Conservation (phyloP, 106 monocot species). For the Platanthera guangdongensis region DNA sequence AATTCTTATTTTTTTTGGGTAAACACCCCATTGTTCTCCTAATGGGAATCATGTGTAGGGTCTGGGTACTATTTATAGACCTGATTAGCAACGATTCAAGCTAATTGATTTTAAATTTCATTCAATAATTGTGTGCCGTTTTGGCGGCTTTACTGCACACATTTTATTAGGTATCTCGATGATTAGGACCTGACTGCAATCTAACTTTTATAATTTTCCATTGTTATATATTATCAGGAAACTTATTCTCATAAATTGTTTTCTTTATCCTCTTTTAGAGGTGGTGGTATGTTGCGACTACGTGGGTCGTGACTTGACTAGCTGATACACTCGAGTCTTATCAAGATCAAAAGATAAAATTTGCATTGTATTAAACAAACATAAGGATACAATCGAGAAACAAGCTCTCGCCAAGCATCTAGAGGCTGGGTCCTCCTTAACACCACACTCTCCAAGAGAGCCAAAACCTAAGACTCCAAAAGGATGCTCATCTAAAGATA, state of each 20-base stretch:
- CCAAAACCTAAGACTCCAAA: too few species aligned
- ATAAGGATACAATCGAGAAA: too few species aligned
- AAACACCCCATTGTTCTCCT: neutral
- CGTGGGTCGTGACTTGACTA: too few species aligned
- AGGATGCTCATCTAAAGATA: too few species aligned
- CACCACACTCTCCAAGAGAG: too few species aligned
- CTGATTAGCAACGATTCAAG: neutral
- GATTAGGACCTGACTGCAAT: neutral
- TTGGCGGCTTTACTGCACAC: neutral
- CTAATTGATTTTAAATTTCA: neutral
- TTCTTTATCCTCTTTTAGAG: neutral
- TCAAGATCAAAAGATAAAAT: too few species aligned
- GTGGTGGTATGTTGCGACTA: neutral
- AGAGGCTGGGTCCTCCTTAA: too few species aligned
- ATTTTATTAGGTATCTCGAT: neutral
- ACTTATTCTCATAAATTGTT: neutral
- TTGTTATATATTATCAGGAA: too few species aligned
- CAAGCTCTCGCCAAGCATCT: too few species aligned
- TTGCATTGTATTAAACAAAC: too few species aligned
- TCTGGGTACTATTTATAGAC: neutral
- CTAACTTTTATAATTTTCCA: constrained; percentile 1
- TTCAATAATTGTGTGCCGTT: neutral
- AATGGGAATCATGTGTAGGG: neutral
- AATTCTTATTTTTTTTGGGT: too few species aligned
- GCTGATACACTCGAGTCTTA: too few species aligned